Percentiles rank a stretch among this genome's conserved stretches.
phyloP scores from a whole-genome alignment of 345 rosid species.

The Salix suchowensis region DNA sequence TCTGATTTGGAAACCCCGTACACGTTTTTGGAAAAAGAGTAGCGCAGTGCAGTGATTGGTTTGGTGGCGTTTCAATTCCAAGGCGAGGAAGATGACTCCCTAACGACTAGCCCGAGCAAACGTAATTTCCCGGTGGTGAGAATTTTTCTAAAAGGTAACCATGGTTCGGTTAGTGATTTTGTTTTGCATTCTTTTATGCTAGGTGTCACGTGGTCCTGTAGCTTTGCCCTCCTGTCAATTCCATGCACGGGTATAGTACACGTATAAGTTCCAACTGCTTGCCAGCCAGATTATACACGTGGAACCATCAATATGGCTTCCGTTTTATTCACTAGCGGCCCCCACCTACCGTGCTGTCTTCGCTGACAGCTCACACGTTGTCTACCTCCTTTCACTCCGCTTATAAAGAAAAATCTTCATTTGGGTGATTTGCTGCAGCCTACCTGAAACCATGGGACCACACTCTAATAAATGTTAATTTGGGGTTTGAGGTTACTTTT shows the following conservation, averaged over 20 bases:
- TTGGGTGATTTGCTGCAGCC: no score
- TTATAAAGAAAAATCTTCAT: no score
- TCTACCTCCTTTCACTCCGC: no score
- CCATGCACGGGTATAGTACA: slow-evolving; percentile 8
- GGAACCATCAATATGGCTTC: not conserved
- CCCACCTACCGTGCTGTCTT: not conserved
- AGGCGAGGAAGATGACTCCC: not conserved
- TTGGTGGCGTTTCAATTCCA: not conserved
- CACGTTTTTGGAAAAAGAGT: not conserved
- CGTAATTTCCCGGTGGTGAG: not conserved
- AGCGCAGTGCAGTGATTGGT: not conserved
- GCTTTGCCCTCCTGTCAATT: slow-evolving; percentile 16
- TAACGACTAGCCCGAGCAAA: not conserved
- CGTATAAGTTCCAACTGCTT: not conserved
- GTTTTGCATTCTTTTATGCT: not conserved
- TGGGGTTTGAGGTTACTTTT: no score
- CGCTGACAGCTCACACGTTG: no score
- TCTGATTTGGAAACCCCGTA: no score
- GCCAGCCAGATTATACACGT: slow-evolving; percentile 26
- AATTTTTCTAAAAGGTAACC: not conserved
- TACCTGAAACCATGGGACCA: no score
- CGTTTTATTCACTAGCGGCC: not conserved
- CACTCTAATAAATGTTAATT: no score
- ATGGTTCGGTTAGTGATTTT: not conserved
- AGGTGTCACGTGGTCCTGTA: slow-evolving; percentile 9